phyloP scores from a whole-genome alignment of 192 early-diverging fungal genomes.

The Coemansia sp. region DNA sequence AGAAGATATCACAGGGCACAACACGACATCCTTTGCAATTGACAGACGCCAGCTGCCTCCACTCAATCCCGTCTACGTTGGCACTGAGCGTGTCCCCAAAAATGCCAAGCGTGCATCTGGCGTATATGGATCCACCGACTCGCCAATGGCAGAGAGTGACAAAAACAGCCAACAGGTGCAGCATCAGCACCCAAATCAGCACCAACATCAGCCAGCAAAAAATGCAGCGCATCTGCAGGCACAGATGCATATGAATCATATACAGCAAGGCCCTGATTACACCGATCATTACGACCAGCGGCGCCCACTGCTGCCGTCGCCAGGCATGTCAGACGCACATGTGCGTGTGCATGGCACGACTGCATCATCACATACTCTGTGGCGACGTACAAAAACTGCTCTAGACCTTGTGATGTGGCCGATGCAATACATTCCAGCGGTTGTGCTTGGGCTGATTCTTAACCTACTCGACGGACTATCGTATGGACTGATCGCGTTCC shows the following conservation, averaged over 20 bases:
- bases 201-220: neutral
- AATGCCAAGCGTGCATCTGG: slow-evolving; percentile 25
- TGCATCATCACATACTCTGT: slow-evolving; percentile 7
- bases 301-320: slow-evolving; percentile 10
- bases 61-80: slow-evolving; percentile 24
- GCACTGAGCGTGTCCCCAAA: slow-evolving; percentile 33
- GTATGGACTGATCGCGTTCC: slow-evolving; percentile 92
- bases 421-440: slow-evolving; percentile 78
- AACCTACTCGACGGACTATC: slow-evolving; percentile 92
- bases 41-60: slow-evolving; percentile 18
- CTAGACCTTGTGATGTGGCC: slow-evolving; percentile 46
- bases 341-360: too few relatives aligned
- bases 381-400: slow-evolving; percentile 20
- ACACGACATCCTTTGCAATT: too few relatives aligned
- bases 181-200: slow-evolving; percentile 8
- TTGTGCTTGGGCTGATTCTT: slow-evolving; percentile 83
- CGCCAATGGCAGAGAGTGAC: neutral
- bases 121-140: neutral
- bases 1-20: neutral
- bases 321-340: too few relatives aligned
- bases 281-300: neutral
- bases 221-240: neutral
- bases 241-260: neutral
- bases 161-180: neutral
- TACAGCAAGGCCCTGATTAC: neutral